These are phyloP conservation scores for Lepidium africanum DNA, from an alignment of 345 rosid genomes.

Conservation along the genomic window DNA sequence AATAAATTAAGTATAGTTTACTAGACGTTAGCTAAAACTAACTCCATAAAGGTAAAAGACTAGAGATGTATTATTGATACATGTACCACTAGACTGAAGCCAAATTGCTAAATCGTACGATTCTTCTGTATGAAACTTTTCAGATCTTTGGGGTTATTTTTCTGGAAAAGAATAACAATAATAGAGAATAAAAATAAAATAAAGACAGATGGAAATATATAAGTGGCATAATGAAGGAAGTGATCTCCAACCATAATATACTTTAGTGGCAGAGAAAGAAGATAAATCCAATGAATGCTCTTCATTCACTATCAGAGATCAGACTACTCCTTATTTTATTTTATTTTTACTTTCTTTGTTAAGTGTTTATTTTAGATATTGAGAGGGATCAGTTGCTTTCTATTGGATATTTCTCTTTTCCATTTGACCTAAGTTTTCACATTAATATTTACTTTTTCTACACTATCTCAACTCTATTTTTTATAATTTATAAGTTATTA, in stretches of 20 bases:
- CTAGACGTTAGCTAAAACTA: not conserved
- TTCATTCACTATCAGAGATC: slow-evolving; percentile 23
- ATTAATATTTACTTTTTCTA: not conserved
- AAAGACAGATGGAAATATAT: not conserved
- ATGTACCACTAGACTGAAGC: not conserved
- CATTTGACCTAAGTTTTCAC: not conserved
- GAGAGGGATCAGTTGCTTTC: slow-evolving; percentile 4
- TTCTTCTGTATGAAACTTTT: slow-evolving; percentile 11
- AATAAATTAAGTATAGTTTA: not conserved
- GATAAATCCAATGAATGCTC: slow-evolving; percentile 17
- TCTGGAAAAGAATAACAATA: not conserved
- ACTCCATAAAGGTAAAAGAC: not conserved
- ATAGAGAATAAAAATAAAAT: not conserved
- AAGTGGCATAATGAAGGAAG: slow-evolving; percentile 2
- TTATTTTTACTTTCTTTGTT: not conserved
- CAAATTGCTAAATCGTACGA: slow-evolving; percentile 6
- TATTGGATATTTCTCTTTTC: slow-evolving; percentile 2
- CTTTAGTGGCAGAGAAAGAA: slow-evolving; percentile 14
- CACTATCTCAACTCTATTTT: not conserved
- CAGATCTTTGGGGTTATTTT: not conserved
- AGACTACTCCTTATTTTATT: slow-evolving; percentile 1
- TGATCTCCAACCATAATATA: slow-evolving; percentile 11
- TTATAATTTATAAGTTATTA: not conserved
- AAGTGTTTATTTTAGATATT: not conserved
- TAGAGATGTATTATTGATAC: slow-evolving; percentile 2